These are phyloP conservation scores for Leptomonas seymouri DNA, from an alignment of 208 protist genomes.

Conservation along the genomic window DNA sequence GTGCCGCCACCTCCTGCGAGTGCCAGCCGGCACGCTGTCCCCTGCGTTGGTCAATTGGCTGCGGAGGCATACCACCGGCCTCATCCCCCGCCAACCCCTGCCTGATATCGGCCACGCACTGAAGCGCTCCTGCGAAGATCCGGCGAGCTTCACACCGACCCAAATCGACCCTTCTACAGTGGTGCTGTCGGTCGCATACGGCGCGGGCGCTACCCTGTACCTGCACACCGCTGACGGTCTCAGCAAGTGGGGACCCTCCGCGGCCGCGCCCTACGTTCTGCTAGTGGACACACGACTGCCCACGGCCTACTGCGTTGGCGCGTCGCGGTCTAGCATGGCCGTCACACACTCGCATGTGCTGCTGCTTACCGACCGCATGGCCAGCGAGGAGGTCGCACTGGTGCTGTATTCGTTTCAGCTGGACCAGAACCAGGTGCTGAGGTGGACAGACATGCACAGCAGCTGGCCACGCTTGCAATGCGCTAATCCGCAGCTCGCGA, in stretches of 20 bases:
- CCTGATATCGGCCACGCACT: constrained; percentile 59
- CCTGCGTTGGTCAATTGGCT: constrained; percentile 56
- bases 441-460: constrained; percentile 45
- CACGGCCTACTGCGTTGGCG: constrained; percentile 42
- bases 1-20: constrained; percentile 64
- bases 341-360: constrained; percentile 53
- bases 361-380: constrained; percentile 82
- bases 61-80: constrained; percentile 32
- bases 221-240: constrained; percentile 69
- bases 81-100: constrained; percentile 51
- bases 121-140: constrained; percentile 54
- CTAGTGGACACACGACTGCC: constrained; percentile 62
- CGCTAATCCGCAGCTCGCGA: constrained; percentile 43
- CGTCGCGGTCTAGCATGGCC: constrained; percentile 69
- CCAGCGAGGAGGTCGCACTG: constrained; percentile 48
- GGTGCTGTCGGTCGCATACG: constrained; percentile 72
- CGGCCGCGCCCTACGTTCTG: constrained; percentile 37
- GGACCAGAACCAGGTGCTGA: constrained; percentile 50
- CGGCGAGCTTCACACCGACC: constrained; percentile 52
- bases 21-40: constrained; percentile 38
- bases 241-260: constrained; percentile 55
- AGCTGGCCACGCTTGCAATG: constrained; percentile 35
- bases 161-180: constrained; percentile 34
- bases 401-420: constrained; percentile 66
- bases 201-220: constrained; percentile 45